A percentile compares a stretch with the other conserved stretches of the same genome.
These are phyloP conservation scores for Tylopilus intermedius DNA, from an alignment of 768 basidiomycete genomes.

Conservation along the genomic window DNA sequence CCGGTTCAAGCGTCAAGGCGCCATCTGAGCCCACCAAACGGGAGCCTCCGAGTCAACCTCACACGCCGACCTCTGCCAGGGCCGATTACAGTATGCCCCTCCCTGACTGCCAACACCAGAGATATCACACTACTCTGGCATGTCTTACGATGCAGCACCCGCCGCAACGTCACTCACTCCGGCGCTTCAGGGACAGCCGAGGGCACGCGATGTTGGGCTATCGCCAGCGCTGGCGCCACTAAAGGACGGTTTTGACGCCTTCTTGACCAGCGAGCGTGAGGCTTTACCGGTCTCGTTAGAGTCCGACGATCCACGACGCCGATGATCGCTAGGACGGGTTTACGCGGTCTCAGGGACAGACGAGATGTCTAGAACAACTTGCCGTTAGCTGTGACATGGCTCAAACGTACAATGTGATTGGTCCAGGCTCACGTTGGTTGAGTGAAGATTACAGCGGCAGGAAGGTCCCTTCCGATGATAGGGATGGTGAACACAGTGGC, in stretches of 20 bases:
- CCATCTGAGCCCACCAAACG: conserved; percentile 32
- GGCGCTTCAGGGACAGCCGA: conserved; percentile 55
- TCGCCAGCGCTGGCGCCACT: conserved; percentile 33
- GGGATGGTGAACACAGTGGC: no score
- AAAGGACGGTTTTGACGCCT: conserved; percentile 67
- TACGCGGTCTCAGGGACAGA: conserved; percentile 51
- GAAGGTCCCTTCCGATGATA: no score
- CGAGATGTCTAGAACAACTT: conserved; percentile 49
- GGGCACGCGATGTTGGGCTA: conserved; percentile 59
- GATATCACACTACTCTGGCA: conserved; percentile 71
- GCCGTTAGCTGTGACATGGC: no score
- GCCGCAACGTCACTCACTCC: conserved; percentile 47
- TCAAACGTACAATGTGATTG: no score
- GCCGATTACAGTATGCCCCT: conserved; percentile 82
- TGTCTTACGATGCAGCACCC: conserved; percentile 65
- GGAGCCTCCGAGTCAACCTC: conserved; percentile 23
- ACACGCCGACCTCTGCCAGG: conserved; percentile 31
- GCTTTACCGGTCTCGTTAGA: conserved; percentile 48
- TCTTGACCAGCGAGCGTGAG: conserved; percentile 60
- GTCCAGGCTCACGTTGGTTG: no score
- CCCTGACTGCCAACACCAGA: conserved; percentile 77
- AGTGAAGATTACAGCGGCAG: no score
- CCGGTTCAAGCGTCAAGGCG: conserved; percentile 23
- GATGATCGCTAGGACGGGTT: conserved; percentile 32
- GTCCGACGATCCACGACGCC: conserved; percentile 42